Percentiles rank a stretch among this genome's conserved stretches.
phyloP scores from a whole-genome alignment of 1,284 basidiomycete genomes.

The Trametes sp. region DNA sequence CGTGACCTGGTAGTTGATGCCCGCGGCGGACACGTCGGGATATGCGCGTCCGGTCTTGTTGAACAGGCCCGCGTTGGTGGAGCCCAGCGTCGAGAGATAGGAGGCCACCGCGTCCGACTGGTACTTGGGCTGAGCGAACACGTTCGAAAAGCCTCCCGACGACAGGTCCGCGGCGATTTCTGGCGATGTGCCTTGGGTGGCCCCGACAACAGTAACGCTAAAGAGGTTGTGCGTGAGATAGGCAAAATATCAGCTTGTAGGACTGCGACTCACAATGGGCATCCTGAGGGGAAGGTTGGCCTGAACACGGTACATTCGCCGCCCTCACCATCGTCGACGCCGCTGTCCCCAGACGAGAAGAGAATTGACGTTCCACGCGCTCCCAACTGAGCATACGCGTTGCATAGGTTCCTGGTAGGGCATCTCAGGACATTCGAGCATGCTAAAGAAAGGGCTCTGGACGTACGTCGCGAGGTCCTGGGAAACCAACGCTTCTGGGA shows the following conservation, averaged over 20 bases:
- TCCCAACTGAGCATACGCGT: slow-evolving; percentile 67
- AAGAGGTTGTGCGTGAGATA: neutral
- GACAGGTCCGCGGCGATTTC: slow-evolving; percentile 37
- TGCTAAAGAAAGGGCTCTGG: neutral
- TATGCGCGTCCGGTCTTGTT: slow-evolving; percentile 37
- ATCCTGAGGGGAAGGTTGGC: slow-evolving; percentile 66
- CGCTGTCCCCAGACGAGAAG: slow-evolving; percentile 70
- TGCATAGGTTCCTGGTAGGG: slow-evolving; percentile 53
- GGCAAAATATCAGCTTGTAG: too few species aligned
- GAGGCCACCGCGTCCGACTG: slow-evolving; percentile 45
- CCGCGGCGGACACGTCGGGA: slow-evolving; percentile 37
- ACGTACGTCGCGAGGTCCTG: slow-evolving; percentile 65
- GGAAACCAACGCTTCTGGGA: slow-evolving; percentile 55
- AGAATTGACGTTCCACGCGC: slow-evolving; percentile 66
- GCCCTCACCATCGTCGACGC: slow-evolving; percentile 64
- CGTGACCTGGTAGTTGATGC: slow-evolving; percentile 60
- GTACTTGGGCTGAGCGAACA: slow-evolving; percentile 49
- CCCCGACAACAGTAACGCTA: slow-evolving; percentile 66
- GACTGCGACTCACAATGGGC: slow-evolving; percentile 38
- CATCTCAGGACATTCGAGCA: neutral
- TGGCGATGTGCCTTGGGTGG: slow-evolving; percentile 54
- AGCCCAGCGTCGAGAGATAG: slow-evolving; percentile 39
- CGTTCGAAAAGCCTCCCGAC: slow-evolving; percentile 70
- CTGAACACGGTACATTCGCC: slow-evolving; percentile 64
- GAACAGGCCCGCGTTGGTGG: slow-evolving; percentile 49